Percentiles rank a stretch among this genome's conserved stretches.
Evolutionary conservation across 1,284 basidiomycete genomes (phyloP).

Genomic region (Tilletia setariae): DNA sequence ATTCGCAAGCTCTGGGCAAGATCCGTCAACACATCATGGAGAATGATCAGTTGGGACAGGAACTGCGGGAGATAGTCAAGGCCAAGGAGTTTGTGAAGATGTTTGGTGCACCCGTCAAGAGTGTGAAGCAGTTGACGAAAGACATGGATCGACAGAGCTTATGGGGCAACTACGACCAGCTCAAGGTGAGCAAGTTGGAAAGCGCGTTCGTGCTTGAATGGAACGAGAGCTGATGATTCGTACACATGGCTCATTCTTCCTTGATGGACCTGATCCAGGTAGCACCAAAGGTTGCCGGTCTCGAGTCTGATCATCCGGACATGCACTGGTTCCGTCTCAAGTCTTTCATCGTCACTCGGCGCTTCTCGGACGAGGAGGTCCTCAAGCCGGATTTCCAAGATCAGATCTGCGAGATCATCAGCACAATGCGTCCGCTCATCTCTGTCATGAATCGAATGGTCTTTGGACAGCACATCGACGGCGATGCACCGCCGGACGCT

Average conservation of each 20-base stretch:
- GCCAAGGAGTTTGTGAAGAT: slow-evolving; percentile 18
- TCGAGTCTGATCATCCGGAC: background rate
- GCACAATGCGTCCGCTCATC: slow-evolving; percentile 12
- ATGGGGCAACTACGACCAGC: background rate
- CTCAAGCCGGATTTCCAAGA: slow-evolving; percentile 15
- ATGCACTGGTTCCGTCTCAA: slow-evolving; percentile 34
- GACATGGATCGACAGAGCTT: background rate
- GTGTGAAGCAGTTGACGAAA: background rate
- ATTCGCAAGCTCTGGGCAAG: slow-evolving; percentile 6
- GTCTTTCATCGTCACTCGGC: slow-evolving; percentile 13
- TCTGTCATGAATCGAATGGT: slow-evolving; percentile 11
- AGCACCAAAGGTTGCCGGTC: slow-evolving; percentile 13
- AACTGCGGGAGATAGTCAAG: slow-evolving; percentile 11
- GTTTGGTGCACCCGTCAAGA: slow-evolving; percentile 14
- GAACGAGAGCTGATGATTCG: background rate
- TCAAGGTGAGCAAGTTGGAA: slow-evolving; percentile 12
- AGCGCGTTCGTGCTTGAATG: background rate
- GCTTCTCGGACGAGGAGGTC: slow-evolving; percentile 12
- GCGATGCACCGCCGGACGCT: background rate
- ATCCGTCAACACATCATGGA: slow-evolving; percentile 17
- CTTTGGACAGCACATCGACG: background rate
- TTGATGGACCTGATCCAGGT: background rate
- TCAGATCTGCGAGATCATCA: slow-evolving; percentile 9
- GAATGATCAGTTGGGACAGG: slow-evolving; percentile 11
- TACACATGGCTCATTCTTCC: background rate